Evolutionary conservation across 1,284 basidiomycete genomes (phyloP), one percentile per base, ranked within the genome.

Genomic region (Cryptococcus sp.): DNA sequence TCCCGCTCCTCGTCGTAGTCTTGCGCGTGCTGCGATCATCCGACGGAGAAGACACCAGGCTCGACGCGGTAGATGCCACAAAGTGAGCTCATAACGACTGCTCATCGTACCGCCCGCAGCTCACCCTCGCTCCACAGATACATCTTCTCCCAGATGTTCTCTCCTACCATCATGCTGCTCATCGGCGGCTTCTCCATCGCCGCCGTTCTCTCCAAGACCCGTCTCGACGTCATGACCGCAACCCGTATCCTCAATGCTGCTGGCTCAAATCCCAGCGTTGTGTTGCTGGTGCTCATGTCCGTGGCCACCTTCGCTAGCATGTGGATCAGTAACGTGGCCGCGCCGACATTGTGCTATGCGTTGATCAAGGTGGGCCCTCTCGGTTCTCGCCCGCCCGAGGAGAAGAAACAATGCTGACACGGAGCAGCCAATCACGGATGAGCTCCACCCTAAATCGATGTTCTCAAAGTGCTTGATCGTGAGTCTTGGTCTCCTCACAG

Each of bases 261-360:
- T 2, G 95, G 96, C 1, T 88, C 90, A 8, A 83, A 83, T 55
- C 96, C 94, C 0, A 86, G 85, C 63, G 85, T 84, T 0, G 94
- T 99, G 2, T 80, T 98, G 16, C 82, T 98, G 39, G 89, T 92
- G 0, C 91, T 98, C 77, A 98, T 98, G 96, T 85, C 82, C 40
- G 94, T 98, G 4, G 89, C 94, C 1, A 97, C 94, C 71, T 98
- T 98, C 72, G 93, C 95, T 1, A 92, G 89, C 74, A 99, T 98
- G 96, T 98, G 94, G 96, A 98, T 98, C 69, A 91, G 89, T 73
- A 98, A 99, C 71, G 95, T 98, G 15, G 95, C 95, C 0, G 95
- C 95, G 7, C 96, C 96, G 13, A 97, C 95, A 1, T 81, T 98
- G 13, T 97, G 94, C 79, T 98, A 97, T 75, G 93, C 93, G n/a